A percentile compares a stretch with the other conserved stretches of the same genome.
Conservation (phyloP, 352 stramenopile genomes). For the Phytophthora chlamydospora region DNA sequence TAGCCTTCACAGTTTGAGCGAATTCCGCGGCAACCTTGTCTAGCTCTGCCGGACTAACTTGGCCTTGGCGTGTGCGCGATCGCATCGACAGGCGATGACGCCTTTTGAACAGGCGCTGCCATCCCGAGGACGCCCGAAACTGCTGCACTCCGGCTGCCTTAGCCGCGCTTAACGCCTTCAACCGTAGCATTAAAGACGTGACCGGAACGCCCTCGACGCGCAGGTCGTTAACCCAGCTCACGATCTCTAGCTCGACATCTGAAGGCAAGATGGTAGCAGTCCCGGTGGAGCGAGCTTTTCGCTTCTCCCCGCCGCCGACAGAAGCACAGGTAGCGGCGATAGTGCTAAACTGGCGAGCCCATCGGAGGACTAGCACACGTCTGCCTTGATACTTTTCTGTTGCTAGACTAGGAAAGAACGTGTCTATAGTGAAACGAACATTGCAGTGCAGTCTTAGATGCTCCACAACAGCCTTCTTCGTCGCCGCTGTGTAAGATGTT, state of each 20-base stretch:
- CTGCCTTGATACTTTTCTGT: no score
- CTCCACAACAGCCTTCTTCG: no score
- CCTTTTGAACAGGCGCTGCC: slow-evolving; percentile 1
- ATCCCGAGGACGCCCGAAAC: neutral
- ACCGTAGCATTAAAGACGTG: neutral
- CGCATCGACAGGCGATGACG: slow-evolving; percentile 1
- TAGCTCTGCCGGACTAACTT: neutral
- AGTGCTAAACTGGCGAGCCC: no score
- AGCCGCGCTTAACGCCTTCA: neutral
- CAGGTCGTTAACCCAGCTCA: slow-evolving; percentile 3
- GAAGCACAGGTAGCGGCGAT: no score
- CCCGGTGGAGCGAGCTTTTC: no score
- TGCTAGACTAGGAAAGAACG: no score
- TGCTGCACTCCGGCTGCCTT: neutral
- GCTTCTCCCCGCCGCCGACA: no score
- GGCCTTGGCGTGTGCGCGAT: slow-evolving; percentile 6
- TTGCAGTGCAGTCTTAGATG: no score
- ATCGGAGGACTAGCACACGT: no score
- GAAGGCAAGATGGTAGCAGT: no score
- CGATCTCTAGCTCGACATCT: neutral
- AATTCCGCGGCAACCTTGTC: neutral
- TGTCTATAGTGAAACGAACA: no score
- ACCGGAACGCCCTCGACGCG: slow-evolving; percentile 4
- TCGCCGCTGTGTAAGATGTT: no score
- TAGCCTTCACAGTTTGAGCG: neutral